Evolutionary conservation across 2,329 filamentous ascomycete species (phyloP).

Genomic region (Talaromyces verruculosus): DNA sequence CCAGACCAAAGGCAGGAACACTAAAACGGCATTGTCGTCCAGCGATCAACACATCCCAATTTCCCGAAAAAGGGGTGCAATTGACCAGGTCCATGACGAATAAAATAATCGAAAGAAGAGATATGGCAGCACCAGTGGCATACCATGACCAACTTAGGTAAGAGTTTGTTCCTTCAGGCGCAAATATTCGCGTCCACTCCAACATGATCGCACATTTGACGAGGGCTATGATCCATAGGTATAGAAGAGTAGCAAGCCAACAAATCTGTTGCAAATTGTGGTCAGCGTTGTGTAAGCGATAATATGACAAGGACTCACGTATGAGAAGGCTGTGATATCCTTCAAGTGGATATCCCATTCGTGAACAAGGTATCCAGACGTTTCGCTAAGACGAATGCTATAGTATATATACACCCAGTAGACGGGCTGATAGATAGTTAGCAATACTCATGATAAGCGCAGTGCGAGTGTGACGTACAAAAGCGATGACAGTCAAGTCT

Average conservation of each 20-base stretch:
- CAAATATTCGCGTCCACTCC: conserved; percentile 3
- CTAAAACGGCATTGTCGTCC: conserved; percentile 4
- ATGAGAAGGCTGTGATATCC: conserved; percentile 30
- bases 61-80: conserved; percentile 4
- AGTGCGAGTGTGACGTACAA: background rate
- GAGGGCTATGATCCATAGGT: conserved; percentile 6
- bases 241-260: conserved; percentile 6
- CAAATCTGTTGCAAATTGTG: background rate
- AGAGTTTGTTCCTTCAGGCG: background rate
- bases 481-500: conserved; percentile 10
- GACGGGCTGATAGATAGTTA: conserved; percentile 6
- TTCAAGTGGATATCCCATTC: conserved; percentile 34
- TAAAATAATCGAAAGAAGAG: background rate
- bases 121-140: background rate
- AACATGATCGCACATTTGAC: conserved; percentile 15
- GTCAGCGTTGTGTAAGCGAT: background rate
- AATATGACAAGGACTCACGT: conserved; percentile 26
- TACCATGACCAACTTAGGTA: conserved; percentile 1
- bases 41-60: conserved; percentile 1
- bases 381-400: conserved; percentile 28
- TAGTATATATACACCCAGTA: conserved; percentile 28
- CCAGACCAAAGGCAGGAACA: conserved; percentile 25
- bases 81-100: conserved; percentile 11
- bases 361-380: conserved; percentile 41
- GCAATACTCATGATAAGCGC: background rate